Conservation (phyloP, 768 basidiomycete species). For the Psilocybe subaeruginosa region DNA sequence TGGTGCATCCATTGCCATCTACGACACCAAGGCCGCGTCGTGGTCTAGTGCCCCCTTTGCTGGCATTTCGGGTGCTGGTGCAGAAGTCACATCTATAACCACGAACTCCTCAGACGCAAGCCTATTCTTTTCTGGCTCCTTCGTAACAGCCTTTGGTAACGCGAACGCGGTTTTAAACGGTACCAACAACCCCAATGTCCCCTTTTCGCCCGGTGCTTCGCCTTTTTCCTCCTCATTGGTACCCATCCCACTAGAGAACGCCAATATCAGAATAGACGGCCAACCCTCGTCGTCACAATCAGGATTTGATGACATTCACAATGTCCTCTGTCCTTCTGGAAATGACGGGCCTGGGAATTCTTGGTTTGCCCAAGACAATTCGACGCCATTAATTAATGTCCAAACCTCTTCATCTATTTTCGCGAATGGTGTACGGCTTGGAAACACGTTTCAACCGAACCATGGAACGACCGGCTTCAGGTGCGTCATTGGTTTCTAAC, state of each 20-base stretch:
- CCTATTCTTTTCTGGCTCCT: conserved; percentile 88
- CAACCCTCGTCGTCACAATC: conserved; percentile 64
- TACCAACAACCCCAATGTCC: conserved; percentile 85
- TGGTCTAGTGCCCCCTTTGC: conserved; percentile 85
- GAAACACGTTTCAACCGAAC: conserved; percentile 84
- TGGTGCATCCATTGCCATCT: conserved; percentile 69
- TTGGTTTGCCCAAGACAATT: conserved; percentile 83
- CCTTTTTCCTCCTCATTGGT: conserved; percentile 91
- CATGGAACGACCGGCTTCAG: conserved; percentile 89
- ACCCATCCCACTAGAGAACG: conserved; percentile 68
- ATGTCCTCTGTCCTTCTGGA: conserved; percentile 87
- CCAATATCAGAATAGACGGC: conserved; percentile 55
- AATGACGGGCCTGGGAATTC: conserved; percentile 76
- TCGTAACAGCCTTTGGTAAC: conserved; percentile 74
- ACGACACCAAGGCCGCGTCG: conserved; percentile 58
- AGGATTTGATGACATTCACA: conserved; percentile 64
- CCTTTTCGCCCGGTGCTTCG: conserved; percentile 78
- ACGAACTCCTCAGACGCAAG: conserved; percentile 71
- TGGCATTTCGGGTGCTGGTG: conserved; percentile 74
- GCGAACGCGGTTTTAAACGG: conserved; percentile 50
- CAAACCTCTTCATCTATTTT: conserved; percentile 74
- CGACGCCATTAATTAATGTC: conserved; percentile 73
- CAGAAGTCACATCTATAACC: conserved; percentile 75
- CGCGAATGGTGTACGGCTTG: conserved; percentile 82
- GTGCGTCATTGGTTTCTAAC: conserved; percentile 44